These are phyloP conservation scores for Aspergillus hancockii DNA, from an alignment of 495 filamentous ascomycete species.

Conservation along the genomic window DNA sequence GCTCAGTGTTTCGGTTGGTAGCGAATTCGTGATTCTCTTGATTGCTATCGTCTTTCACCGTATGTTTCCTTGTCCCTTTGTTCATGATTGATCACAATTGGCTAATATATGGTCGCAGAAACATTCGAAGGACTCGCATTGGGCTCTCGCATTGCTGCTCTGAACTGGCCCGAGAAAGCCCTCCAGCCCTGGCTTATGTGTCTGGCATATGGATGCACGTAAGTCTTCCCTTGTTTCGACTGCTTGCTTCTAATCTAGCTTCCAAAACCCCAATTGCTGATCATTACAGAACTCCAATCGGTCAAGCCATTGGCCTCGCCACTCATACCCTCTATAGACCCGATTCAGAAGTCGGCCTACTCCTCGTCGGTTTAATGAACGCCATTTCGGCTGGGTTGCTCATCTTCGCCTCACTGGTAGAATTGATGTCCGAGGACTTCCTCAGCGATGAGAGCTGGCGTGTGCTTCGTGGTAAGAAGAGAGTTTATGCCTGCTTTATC, in stretches of 20 bases:
- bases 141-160: conserved; percentile 66
- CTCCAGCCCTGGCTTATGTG: conserved; percentile 63
- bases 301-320: conserved; percentile 75
- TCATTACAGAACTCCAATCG: conserved; percentile 70
- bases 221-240: conserved; percentile 10
- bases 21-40: conserved; percentile 70
- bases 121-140: conserved; percentile 70
- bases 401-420: conserved; percentile 62
- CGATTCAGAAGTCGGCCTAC: conserved; percentile 60
- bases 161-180: conserved; percentile 44
- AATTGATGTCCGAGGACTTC: conserved; percentile 65
- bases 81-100: neutral
- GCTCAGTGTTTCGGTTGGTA: conserved; percentile 67
- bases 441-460: conserved; percentile 60
- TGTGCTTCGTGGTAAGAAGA: conserved; percentile 60
- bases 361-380: conserved; percentile 70
- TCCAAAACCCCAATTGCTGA: neutral
- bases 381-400: conserved; percentile 65
- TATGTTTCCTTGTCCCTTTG: conserved; percentile 9
- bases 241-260: neutral
- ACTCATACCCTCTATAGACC: conserved; percentile 64
- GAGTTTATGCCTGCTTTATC: conserved; percentile 66
- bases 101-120: conserved; percentile 32
- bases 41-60: conserved; percentile 77
- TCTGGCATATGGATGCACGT: conserved; percentile 69